phyloP scores from a whole-genome alignment of 2,329 filamentous ascomycete species.

The Sclerotinia subarctica region DNA sequence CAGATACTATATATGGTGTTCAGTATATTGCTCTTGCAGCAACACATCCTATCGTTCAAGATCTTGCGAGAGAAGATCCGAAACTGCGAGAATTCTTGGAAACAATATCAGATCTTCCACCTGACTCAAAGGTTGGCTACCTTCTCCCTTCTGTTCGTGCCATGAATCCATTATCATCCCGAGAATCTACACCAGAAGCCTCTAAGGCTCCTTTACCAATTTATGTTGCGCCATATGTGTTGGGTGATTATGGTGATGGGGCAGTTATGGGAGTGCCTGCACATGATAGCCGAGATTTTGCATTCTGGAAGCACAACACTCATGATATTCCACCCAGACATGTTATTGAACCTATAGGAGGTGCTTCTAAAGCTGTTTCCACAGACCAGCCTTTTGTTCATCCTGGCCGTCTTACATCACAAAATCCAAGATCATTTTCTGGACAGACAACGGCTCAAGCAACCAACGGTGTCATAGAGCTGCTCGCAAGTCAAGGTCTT shows the following conservation, averaged over 20 bases:
- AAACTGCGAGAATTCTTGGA: constrained; percentile 67
- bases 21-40: constrained; percentile 80
- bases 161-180: constrained; percentile 62
- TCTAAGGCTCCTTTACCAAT: constrained; percentile 63
- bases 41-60: constrained; percentile 64
- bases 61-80: constrained; percentile 56
- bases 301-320: constrained; percentile 74
- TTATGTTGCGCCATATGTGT: constrained; percentile 80
- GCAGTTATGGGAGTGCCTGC: constrained; percentile 91
- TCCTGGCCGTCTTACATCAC: constrained; percentile 64
- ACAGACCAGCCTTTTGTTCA: constrained; percentile 57
- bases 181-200: constrained; percentile 49
- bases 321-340: constrained; percentile 57
- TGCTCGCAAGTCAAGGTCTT: constrained; percentile 52
- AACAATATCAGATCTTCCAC: constrained; percentile 53
- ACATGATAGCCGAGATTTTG: constrained; percentile 74
- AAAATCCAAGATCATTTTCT: constrained; percentile 59
- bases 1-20: constrained; percentile 83
- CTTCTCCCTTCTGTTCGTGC: constrained; percentile 59
- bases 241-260: constrained; percentile 81
- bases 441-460: constrained; percentile 63
- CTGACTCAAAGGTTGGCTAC: constrained; percentile 65
- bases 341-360: constrained; percentile 53
- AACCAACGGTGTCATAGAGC: constrained; percentile 55
- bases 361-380: constrained; percentile 44